Percentiles rank a stretch among this genome's conserved stretches.
Evolutionary conservation across 2,329 filamentous ascomycete species (phyloP).

Genomic region (Daldinia eschscholtzii): DNA sequence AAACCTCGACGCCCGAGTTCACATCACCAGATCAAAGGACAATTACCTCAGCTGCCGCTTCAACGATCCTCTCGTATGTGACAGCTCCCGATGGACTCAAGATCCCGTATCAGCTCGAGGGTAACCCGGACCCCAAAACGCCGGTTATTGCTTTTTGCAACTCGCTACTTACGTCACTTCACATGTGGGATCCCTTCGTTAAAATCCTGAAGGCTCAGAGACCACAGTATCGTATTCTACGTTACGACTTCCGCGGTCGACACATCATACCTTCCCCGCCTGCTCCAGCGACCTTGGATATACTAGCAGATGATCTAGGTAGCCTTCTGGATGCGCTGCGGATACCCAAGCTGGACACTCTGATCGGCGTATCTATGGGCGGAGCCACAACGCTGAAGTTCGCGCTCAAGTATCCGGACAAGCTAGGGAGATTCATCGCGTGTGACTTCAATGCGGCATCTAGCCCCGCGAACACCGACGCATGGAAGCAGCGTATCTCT

Average conservation of each 20-base stretch:
- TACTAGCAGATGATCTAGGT: constrained; percentile 76
- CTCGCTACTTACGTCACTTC: constrained; percentile 80
- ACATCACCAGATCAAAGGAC: constrained; percentile 67
- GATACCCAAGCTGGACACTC: constrained; percentile 72
- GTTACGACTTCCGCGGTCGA: constrained; percentile 82
- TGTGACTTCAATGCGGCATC: constrained; percentile 83
- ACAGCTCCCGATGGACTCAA: constrained; percentile 75
- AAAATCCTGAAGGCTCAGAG: constrained; percentile 69
- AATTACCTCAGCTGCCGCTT: constrained; percentile 65
- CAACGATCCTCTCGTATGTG: constrained; percentile 75
- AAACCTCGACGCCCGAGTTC: constrained; percentile 62
- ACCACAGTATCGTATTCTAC: constrained; percentile 77
- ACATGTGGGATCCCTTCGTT: constrained; percentile 85
- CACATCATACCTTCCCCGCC: constrained; percentile 62
- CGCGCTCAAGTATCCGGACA: constrained; percentile 81
- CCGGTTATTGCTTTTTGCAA: constrained; percentile 83
- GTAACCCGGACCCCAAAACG: constrained; percentile 73
- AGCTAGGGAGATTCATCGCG: constrained; percentile 85
- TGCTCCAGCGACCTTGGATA: constrained; percentile 69
- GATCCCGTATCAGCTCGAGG: constrained; percentile 82
- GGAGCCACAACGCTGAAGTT: constrained; percentile 82
- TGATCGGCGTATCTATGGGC: constrained; percentile 85
- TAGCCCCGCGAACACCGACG: constrained; percentile 79
- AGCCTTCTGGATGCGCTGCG: constrained; percentile 76
- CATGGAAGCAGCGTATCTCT: constrained; percentile 82